Conservation (phyloP, 345 rosid species). For the Camelina hispida region DNA sequence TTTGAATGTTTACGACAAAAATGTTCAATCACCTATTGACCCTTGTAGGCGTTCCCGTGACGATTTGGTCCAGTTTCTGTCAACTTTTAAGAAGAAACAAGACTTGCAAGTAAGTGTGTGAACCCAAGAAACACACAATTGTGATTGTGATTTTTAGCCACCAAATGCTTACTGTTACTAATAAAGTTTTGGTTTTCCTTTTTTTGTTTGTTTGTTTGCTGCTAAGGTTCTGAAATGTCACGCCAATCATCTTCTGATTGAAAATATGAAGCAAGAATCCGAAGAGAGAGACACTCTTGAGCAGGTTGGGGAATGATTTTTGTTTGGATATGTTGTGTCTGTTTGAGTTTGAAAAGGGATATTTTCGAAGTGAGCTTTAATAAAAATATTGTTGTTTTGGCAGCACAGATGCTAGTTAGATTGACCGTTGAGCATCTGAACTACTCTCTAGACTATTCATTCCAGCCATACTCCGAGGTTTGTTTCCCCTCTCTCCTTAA, state of each 20-base stretch:
- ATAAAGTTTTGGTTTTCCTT: not conserved
- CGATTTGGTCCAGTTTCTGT: constrained; percentile 54
- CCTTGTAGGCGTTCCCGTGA: constrained; percentile 58
- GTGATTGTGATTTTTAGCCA: not conserved
- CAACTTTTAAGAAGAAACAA: constrained; percentile 51
- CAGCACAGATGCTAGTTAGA: constrained; percentile 71
- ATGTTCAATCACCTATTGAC: constrained; percentile 57
- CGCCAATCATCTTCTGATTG: constrained; percentile 45
- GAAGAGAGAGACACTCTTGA: constrained; percentile 50
- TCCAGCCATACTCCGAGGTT: constrained; percentile 67
- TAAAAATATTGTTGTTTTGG: constrained; percentile 43
- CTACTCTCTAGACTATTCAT: constrained; percentile 55
- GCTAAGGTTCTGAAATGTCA: constrained; percentile 40
- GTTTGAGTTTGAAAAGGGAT: not conserved
- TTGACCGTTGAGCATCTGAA: constrained; percentile 68
- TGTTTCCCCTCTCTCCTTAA: constrained; percentile 11
- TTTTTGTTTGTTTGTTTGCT: not conserved
- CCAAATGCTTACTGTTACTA: not conserved
- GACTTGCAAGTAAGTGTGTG: not conserved
- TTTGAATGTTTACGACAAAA: constrained; percentile 50
- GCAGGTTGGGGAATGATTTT: constrained; percentile 53
- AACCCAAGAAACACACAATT: not conserved
- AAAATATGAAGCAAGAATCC: constrained; percentile 47
- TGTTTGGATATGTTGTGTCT: not conserved
- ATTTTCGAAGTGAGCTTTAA: constrained; percentile 7